phyloP scores from a whole-genome alignment of 305 asterid species.

The Fraxinus sp. region DNA sequence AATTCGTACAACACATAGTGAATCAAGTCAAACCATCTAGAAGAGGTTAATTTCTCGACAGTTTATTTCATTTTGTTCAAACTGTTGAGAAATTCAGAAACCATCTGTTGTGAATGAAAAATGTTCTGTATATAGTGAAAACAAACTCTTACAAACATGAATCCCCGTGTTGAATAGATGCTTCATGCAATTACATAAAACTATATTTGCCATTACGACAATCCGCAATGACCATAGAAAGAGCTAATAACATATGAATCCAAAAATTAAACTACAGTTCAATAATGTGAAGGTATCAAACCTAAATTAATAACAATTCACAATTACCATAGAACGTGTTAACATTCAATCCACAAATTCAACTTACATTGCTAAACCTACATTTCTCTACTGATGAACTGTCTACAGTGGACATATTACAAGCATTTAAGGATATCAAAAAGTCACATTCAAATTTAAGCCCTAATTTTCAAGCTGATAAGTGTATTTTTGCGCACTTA shows the following conservation, averaged over 20 bases:
- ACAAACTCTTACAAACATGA: background rate
- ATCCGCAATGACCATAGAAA: background rate
- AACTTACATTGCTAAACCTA: background rate
- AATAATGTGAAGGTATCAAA: background rate
- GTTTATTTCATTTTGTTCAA: background rate
- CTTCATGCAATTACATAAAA: background rate
- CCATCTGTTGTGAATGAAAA: background rate
- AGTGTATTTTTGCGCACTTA: too few relatives aligned
- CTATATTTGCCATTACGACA: background rate
- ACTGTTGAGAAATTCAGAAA: background rate
- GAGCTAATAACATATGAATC: background rate
- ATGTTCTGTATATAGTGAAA: background rate
- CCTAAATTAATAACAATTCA: background rate
- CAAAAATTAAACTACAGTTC: background rate
- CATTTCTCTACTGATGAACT: background rate
- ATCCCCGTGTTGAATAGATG: background rate
- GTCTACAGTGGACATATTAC: background rate
- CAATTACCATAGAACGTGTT: background rate
- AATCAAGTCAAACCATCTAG: background rate
- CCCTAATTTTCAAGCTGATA: background rate
- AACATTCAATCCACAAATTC: background rate
- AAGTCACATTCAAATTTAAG: too few relatives aligned
- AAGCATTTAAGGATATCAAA: background rate
- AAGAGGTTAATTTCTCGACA: background rate
- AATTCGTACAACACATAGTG: background rate